Conservation (phyloP, 192 early-diverging fungal genomes). For the Geranomyces michiganensis region DNA sequence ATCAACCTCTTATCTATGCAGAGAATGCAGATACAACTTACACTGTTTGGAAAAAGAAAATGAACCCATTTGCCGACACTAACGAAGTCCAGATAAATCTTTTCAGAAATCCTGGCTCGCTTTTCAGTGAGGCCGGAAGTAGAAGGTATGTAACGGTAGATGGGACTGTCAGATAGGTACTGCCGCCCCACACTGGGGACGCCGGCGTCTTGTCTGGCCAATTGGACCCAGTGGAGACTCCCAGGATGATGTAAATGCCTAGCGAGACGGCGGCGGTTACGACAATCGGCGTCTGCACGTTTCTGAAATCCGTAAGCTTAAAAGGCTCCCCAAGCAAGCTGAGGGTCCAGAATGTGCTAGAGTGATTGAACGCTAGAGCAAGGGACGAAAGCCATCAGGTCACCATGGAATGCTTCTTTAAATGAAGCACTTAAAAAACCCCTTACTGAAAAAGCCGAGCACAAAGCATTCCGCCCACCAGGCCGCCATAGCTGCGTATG, state of each 20-base stretch:
- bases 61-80: not conserved
- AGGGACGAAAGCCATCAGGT: not conserved
- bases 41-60: constrained; percentile 2
- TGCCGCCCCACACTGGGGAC: constrained; percentile 2
- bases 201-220: not conserved
- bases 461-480: too few relatives aligned
- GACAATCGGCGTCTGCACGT: not conserved
- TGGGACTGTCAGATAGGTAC: not conserved
- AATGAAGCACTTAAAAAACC: too few relatives aligned
- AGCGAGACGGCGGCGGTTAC: not conserved
- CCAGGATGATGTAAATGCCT: not conserved
- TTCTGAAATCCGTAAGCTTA: not conserved
- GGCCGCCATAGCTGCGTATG: too few relatives aligned
- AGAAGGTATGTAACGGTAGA: not conserved
- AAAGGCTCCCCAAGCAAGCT: not conserved
- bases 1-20: too few relatives aligned
- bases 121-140: not conserved
- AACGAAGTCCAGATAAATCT: constrained; percentile 1
- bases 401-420: too few relatives aligned
- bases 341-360: not conserved
- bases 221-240: not conserved
- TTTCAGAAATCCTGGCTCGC: not conserved
- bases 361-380: not conserved
- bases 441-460: too few relatives aligned
- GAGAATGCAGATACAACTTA: not conserved